Base-by-base conservation (phyloP, 139 green algal genomes). In the Desmodesmus armatus region DNA sequence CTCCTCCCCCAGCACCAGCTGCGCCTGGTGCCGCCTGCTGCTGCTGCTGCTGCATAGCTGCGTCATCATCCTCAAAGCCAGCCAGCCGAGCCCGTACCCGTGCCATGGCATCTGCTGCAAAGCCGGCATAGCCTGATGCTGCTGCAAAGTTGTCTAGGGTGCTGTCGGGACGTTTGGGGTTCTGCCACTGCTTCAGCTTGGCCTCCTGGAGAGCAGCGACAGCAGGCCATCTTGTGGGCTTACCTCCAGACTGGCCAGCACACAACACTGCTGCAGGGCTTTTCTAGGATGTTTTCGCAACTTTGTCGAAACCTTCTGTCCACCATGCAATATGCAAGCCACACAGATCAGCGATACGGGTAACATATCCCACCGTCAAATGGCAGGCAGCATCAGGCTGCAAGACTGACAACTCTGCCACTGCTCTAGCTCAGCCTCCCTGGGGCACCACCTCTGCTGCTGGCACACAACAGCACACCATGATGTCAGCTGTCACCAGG, bases 61-160 rank as follows among this genome's bases (percentile, higher is more conserved):
- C 31, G 25, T 80, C 81, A 47, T 87, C 75, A 78, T 90, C 86
- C 0, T 66, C 53, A 33, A 33, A 90, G 40, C 86, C 86, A 71
- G 84, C 83, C 15, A 90, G 53, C 3, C 86, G 86, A 29, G 77
- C 60, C 0, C 75, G 74, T 39, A 85, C 81, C 21, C 86, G 81
- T 21, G 75, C 86, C 53, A 90, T 87, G 31, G 74, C 86, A 29
- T 65, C 75, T n/a, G 80, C 80, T 11, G 86, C 86, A 43, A 80
- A 31, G 25, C 78, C 40, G 4, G 65, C 39, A 33, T 87, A 90
- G 23, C 80, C 86, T 39, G 79, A 75, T 27, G 29, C 25, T 9
- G 43, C 29, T 39, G 79, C 79, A 77, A 85, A 85, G 17, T n/a
- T 33, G 79, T 77, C 79, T 11, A 85, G n/a, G 29, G 41, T 75